Evolutionary conservation across 2,329 filamentous ascomycete species (phyloP).

Genomic region (Curvularia verruculosa): DNA sequence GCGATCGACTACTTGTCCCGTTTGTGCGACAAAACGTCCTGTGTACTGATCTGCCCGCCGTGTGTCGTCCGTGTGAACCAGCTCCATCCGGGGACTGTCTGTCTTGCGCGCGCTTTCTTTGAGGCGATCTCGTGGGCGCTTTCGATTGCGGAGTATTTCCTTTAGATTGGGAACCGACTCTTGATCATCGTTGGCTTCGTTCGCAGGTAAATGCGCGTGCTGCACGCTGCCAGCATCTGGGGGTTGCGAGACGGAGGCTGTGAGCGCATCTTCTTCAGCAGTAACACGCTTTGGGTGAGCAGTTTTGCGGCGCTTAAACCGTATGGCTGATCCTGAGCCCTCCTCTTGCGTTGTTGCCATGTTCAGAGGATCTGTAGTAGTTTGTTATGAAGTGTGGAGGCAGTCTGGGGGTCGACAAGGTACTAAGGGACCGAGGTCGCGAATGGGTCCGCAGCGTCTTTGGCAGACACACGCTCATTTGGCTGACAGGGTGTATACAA

Average conservation of each 20-base stretch:
- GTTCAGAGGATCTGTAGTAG: slow-evolving; percentile 4
- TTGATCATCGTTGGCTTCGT: slow-evolving; percentile 21
- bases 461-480: slow-evolving; percentile 1
- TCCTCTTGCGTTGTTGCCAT: slow-evolving; percentile 27
- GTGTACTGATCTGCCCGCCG: slow-evolving; percentile 29
- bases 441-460: slow-evolving; percentile 12
- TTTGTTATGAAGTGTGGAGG: slow-evolving; percentile 4
- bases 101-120: slow-evolving; percentile 28
- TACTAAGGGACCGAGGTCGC: slow-evolving; percentile 7
- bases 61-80: slow-evolving; percentile 30
- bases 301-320: slow-evolving; percentile 44
- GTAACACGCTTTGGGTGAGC: slow-evolving; percentile 33
- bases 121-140: slow-evolving; percentile 34
- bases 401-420: not conserved
- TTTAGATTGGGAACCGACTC: slow-evolving; percentile 33
- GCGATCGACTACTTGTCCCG: slow-evolving; percentile 68
- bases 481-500: not conserved
- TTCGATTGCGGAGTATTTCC: slow-evolving; percentile 42
- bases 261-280: slow-evolving; percentile 20
- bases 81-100: slow-evolving; percentile 23
- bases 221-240: slow-evolving; percentile 13
- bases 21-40: slow-evolving; percentile 72
- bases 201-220: slow-evolving; percentile 17
- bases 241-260: slow-evolving; percentile 3
- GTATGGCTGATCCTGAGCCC: slow-evolving; percentile 23